Evolutionary conservation across 2,329 filamentous ascomycete genomes (phyloP).

Genomic region (Colletotrichum tabaci): DNA sequence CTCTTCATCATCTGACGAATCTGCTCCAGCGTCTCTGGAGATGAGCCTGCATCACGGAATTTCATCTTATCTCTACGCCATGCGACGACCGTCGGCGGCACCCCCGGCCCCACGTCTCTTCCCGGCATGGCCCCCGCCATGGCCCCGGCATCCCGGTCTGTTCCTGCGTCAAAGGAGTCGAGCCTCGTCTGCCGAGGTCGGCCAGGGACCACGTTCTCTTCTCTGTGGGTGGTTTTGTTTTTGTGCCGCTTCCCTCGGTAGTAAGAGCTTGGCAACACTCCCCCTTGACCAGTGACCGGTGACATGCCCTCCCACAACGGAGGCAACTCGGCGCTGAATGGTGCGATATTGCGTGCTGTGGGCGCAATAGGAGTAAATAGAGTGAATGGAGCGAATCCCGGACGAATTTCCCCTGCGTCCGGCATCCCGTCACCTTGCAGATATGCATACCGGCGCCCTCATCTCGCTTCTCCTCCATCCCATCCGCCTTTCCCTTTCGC

Average conservation of each 20-base stretch:
- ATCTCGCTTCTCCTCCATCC: slow-evolving; percentile 21
- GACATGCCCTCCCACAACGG: not conserved
- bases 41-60: not conserved
- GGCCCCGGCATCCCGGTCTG: no score
- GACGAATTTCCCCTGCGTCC: slow-evolving; percentile 16
- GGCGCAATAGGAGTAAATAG: slow-evolving; percentile 8
- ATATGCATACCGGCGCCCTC: slow-evolving; percentile 27
- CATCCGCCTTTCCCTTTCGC: no score
- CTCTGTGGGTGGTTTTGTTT: not conserved
- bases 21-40: no score
- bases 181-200: no score
- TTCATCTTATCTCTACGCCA: not conserved
- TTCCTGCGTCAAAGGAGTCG: no score
- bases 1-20: not conserved
- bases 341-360: slow-evolving; percentile 31
- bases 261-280: not conserved
- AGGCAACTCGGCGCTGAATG: not conserved
- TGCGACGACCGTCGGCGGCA: not conserved
- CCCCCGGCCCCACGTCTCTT: not conserved
- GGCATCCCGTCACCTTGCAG: not conserved
- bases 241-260: not conserved
- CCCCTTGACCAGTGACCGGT: no score
- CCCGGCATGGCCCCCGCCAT: no score
- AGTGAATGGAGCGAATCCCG: no score
- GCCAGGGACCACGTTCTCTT: no score